These are phyloP conservation scores for Talaromyces sp. DNA, from an alignment of 2,329 filamentous ascomycete genomes.

Conservation along the genomic window DNA sequence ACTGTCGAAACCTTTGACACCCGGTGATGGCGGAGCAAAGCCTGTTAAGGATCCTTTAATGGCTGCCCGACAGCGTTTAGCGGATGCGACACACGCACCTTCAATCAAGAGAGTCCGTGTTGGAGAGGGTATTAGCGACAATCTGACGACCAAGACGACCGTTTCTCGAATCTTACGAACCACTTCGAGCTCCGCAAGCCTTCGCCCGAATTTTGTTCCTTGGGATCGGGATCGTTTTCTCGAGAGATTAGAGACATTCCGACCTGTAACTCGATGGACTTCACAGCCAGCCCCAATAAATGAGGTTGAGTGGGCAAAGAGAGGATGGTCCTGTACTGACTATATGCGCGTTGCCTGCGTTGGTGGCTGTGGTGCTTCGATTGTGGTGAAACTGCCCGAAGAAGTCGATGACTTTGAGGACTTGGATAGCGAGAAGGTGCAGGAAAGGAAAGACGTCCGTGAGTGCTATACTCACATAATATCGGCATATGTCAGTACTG, in stretches of 20 bases:
- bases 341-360: constrained; percentile 79
- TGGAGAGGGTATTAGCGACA: constrained; percentile 22
- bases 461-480: constrained; percentile 23
- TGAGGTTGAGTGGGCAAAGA: constrained; percentile 91
- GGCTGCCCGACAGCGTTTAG: constrained; percentile 25
- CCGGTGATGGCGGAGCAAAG: constrained; percentile 22
- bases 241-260: constrained; percentile 77
- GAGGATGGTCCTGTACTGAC: constrained; percentile 83
- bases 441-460: constrained; percentile 44
- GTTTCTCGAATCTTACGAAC: constrained; percentile 23
- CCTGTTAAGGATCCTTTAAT: constrained; percentile 21
- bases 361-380: constrained; percentile 75
- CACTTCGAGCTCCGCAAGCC: constrained; percentile 31
- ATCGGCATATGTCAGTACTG: background rate
- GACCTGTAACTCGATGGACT: constrained; percentile 89
- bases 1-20: constrained; percentile 33
- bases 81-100: constrained; percentile 21
- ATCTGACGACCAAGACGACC: constrained; percentile 18
- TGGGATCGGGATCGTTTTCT: constrained; percentile 81
- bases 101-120: constrained; percentile 37
- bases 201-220: constrained; percentile 72
- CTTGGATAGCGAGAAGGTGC: constrained; percentile 40
- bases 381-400: constrained; percentile 73
- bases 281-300: constrained; percentile 81
- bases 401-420: constrained; percentile 57